These are phyloP conservation scores for Symbiodinium pilosum DNA, from an alignment of 73 alveolate genomes.

Conservation along the genomic window DNA sequence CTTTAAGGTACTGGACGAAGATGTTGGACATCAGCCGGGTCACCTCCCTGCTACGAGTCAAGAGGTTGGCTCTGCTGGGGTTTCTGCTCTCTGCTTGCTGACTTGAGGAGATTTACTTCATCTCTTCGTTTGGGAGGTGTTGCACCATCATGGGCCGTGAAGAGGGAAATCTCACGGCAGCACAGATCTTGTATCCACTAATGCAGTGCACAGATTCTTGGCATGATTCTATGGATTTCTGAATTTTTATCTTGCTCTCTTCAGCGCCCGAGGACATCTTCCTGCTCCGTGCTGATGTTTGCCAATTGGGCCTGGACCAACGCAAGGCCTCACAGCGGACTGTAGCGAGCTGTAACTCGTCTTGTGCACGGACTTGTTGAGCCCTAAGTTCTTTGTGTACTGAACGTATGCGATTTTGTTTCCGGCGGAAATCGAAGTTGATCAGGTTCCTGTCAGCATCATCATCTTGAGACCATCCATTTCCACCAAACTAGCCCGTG, in stretches of 20 bases:
- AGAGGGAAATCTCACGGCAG: constrained; percentile 99
- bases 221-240: background rate
- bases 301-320: constrained; percentile 99
- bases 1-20: constrained; percentile 98
- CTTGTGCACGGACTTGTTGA: no score
- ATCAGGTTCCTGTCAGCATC: no score
- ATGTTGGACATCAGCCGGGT: constrained; percentile 98
- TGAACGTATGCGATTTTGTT: no score
- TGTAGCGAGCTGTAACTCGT: no score
- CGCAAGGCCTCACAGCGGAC: constrained; percentile 96
- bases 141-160: constrained; percentile 99
- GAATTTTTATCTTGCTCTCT: background rate
- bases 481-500: no score
- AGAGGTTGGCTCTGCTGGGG: background rate
- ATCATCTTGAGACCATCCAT: no score
- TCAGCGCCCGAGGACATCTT: constrained; percentile 98
- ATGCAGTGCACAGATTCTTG: constrained; percentile 98
- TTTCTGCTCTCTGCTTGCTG: background rate
- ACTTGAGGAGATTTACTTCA: no score
- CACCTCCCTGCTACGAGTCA: constrained; percentile 50
- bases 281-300: constrained; percentile 99
- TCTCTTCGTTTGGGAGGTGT: constrained; percentile 98
- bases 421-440: no score
- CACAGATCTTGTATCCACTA: constrained; percentile 99
- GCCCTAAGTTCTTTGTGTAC: no score